Evolutionary conservation across 805 yeast species (phyloP).

Genomic region (Kuraishia cidri): DNA sequence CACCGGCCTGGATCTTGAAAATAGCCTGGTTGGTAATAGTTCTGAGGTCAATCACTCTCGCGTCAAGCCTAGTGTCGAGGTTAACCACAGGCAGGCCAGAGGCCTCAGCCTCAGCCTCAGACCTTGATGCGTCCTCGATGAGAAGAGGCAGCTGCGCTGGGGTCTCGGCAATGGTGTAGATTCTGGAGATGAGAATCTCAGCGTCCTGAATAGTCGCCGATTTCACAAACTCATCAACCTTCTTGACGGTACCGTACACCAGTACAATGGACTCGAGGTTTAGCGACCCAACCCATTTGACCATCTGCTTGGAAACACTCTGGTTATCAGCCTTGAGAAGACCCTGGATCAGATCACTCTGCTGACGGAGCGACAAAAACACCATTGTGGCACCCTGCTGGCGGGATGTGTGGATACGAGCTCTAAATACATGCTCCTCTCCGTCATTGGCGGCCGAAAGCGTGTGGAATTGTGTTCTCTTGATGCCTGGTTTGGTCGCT

Average conservation of each 20-base stretch:
- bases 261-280: slow-evolving; percentile 87
- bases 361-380: slow-evolving; percentile 89
- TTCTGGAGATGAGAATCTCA: slow-evolving; percentile 71
- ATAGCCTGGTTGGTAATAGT: slow-evolving; percentile 97
- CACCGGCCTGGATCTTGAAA: slow-evolving; percentile 89
- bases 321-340: slow-evolving; percentile 66
- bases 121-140: slow-evolving; percentile 93
- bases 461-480: slow-evolving; percentile 49
- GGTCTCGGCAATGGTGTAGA: slow-evolving; percentile 75
- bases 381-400: slow-evolving; percentile 94
- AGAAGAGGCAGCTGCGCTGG: slow-evolving; percentile 90
- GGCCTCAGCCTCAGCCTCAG: slow-evolving; percentile 90
- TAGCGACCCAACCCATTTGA: slow-evolving; percentile 87
- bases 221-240: slow-evolving; percentile 80
- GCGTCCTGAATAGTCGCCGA: slow-evolving; percentile 88
- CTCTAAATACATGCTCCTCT: slow-evolving; percentile 76
- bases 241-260: slow-evolving; percentile 76
- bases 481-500: slow-evolving; percentile 47
- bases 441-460: slow-evolving; percentile 63
- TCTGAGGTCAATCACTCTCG: slow-evolving; percentile 93
- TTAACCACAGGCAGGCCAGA: slow-evolving; percentile 89
- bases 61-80: slow-evolving; percentile 91
- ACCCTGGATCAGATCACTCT: slow-evolving; percentile 73
- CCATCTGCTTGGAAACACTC: slow-evolving; percentile 86
- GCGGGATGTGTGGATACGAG: slow-evolving; percentile 88